These are phyloP conservation scores for Botrytis sinoallii DNA, from an alignment of 2,329 filamentous ascomycete species.

Conservation along the genomic window DNA sequence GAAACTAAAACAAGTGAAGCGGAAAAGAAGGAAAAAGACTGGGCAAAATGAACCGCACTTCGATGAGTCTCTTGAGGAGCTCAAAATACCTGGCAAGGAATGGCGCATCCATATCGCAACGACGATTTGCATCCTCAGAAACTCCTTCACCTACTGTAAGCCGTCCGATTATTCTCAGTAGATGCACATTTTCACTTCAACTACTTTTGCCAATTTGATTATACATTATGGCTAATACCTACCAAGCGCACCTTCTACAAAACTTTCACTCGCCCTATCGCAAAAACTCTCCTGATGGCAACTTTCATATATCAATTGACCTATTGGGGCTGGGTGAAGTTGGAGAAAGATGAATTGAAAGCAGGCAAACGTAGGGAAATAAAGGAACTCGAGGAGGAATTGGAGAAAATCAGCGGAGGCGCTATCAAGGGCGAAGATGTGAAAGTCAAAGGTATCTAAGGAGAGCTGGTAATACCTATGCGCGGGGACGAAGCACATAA, in stretches of 20 bases:
- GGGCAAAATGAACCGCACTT: conserved; percentile 8
- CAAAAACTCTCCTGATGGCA: conserved; percentile 71
- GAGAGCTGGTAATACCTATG: background rate
- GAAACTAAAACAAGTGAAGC: background rate
- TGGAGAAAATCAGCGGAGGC: conserved; percentile 14
- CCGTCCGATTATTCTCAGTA: background rate
- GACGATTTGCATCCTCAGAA: conserved; percentile 11
- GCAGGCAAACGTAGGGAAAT: conserved; percentile 44
- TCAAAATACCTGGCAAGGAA: conserved; percentile 2
- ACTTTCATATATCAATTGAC: conserved; percentile 75
- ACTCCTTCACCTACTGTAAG: conserved; percentile 17
- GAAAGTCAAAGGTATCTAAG: conserved; percentile 13
- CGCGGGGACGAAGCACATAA: background rate
- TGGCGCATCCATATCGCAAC: background rate
- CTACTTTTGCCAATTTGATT: background rate
- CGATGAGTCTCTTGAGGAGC: conserved; percentile 1
- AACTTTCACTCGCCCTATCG: conserved; percentile 68
- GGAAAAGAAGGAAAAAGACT: background rate
- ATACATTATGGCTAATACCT: background rate
- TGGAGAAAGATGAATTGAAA: conserved; percentile 69
- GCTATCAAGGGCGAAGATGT: conserved; percentile 17
- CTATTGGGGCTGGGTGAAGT: conserved; percentile 71
- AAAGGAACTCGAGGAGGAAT: conserved; percentile 13
- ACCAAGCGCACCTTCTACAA: conserved; percentile 66
- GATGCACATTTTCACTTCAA: background rate